Conservation (phyloP, 1,284 basidiomycete genomes). For the Cronartium ribicola region DNA sequence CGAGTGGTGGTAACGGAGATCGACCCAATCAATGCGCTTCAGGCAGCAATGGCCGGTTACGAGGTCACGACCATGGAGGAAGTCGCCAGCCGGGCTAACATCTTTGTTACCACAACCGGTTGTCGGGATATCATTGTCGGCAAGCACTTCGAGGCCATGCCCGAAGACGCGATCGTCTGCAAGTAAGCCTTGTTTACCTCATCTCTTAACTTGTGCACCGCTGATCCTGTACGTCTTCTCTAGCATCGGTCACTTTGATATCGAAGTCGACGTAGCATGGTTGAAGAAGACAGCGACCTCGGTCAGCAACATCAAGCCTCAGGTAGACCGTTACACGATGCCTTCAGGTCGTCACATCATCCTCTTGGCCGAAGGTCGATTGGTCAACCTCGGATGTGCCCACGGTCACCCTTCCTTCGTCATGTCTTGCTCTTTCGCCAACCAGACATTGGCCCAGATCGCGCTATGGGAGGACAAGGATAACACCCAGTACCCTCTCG, state of each 20-base stretch:
- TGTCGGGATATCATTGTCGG: slow-evolving; percentile 96
- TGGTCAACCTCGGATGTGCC: slow-evolving; percentile 84
- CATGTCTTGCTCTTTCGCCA: slow-evolving; percentile 99
- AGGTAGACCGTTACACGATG: slow-evolving; percentile 98
- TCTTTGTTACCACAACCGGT: slow-evolving; percentile 98
- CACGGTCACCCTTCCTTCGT: slow-evolving; percentile 65
- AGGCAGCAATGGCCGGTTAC: slow-evolving; percentile 99
- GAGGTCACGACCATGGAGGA: slow-evolving; percentile 99
- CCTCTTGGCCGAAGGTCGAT: slow-evolving; percentile 95
- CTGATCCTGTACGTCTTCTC: slow-evolving; percentile 17
- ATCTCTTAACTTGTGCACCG: neutral
- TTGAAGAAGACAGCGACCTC: slow-evolving; percentile 86
- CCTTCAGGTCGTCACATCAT: slow-evolving; percentile 85
- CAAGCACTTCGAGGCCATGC: slow-evolving; percentile 90
- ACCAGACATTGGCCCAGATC: slow-evolving; percentile 98
- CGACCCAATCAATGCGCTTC: slow-evolving; percentile 98
- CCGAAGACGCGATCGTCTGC: slow-evolving; percentile 97
- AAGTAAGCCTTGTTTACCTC: slow-evolving; percentile 71
- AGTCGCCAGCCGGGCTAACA: slow-evolving; percentile 76
- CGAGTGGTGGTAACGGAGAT: slow-evolving; percentile 97
- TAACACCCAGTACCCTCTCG: slow-evolving; percentile 73
- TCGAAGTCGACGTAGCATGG: slow-evolving; percentile 99
- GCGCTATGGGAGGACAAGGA: slow-evolving; percentile 90
- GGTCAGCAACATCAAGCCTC: slow-evolving; percentile 91
- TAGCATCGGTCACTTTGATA: slow-evolving; percentile 96